Percentiles rank a stretch among this genome's conserved stretches.
phyloP scores from a whole-genome alignment of 2,329 filamentous ascomycete species.

The Aplosporella prunicola region DNA sequence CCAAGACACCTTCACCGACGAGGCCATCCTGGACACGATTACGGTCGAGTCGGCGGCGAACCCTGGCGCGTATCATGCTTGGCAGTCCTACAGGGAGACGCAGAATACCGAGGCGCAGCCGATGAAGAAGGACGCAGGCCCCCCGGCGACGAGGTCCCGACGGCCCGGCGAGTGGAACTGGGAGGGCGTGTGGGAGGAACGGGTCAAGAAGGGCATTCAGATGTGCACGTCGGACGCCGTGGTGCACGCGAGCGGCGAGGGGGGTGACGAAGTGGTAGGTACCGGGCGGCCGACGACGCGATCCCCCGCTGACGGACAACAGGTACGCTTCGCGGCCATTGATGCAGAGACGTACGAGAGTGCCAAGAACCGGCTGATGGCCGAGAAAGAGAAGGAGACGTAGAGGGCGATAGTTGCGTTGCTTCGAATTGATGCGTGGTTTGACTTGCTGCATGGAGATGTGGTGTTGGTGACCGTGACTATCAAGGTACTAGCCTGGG shows the following conservation, averaged over 20 bases:
- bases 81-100: slow-evolving; percentile 58
- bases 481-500: too few species aligned
- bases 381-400: slow-evolving; percentile 33
- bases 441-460: too few species aligned
- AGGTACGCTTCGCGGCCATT: slow-evolving; percentile 31
- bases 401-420: background rate
- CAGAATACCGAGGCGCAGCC: slow-evolving; percentile 4
- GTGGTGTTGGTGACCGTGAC: too few species aligned
- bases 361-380: slow-evolving; percentile 24
- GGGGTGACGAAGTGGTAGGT: slow-evolving; percentile 61
- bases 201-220: slow-evolving; percentile 70
- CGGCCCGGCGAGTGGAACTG: slow-evolving; percentile 88
- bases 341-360: slow-evolving; percentile 24
- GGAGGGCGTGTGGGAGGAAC: slow-evolving; percentile 92
- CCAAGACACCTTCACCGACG: slow-evolving; percentile 70
- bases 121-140: slow-evolving; percentile 2
- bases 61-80: slow-evolving; percentile 87
- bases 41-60: slow-evolving; percentile 79
- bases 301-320: slow-evolving; percentile 3
- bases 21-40: slow-evolving; percentile 64
- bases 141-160: slow-evolving; percentile 39
- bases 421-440: background rate
- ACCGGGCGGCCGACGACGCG: background rate
- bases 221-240: slow-evolving; percentile 69
- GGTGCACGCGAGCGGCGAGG: slow-evolving; percentile 58